Percentiles rank a stretch among this genome's conserved stretches.
phyloP scores from a whole-genome alignment of 1,284 basidiomycete species.

The Sporisorium graminicola region DNA sequence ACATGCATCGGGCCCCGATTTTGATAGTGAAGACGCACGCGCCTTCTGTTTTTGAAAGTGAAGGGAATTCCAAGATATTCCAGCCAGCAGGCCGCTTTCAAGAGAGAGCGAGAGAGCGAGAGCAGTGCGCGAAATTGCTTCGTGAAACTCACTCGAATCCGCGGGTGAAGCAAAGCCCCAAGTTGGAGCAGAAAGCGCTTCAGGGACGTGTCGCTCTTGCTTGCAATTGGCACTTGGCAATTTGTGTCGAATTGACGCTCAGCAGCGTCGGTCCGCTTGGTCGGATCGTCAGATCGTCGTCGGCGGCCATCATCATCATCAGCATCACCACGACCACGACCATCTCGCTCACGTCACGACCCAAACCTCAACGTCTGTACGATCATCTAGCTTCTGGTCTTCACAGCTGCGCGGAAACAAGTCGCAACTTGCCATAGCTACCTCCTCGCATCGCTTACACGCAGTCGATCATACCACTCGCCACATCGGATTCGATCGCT shows the following conservation, averaged over 20 bases:
- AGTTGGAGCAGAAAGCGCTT: slow-evolving; percentile 7
- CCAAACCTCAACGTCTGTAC: background rate
- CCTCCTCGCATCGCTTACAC: background rate
- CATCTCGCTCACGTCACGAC: background rate
- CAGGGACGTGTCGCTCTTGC: slow-evolving; percentile 1
- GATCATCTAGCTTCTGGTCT: background rate
- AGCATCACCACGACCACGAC: slow-evolving; percentile 8
- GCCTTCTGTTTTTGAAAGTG: no score
- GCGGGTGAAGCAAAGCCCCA: background rate
- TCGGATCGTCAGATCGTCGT: background rate
- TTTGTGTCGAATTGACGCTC: slow-evolving; percentile 31
- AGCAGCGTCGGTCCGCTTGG: slow-evolving; percentile 25
- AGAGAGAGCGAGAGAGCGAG: background rate
- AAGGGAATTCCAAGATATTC: background rate
- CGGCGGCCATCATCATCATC: slow-evolving; percentile 9
- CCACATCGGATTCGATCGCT: background rate
- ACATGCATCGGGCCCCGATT: background rate
- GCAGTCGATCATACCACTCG: background rate
- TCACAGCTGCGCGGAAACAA: background rate
- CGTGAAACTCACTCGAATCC: slow-evolving; percentile 2
- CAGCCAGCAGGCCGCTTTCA: no score
- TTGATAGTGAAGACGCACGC: background rate
- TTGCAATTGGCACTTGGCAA: background rate
- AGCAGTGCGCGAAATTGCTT: slow-evolving; percentile 6
- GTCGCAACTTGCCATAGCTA: background rate